Evolutionary conservation across 495 filamentous ascomycete species (phyloP).

Genomic region (Friedmanniomyces simplex): DNA sequence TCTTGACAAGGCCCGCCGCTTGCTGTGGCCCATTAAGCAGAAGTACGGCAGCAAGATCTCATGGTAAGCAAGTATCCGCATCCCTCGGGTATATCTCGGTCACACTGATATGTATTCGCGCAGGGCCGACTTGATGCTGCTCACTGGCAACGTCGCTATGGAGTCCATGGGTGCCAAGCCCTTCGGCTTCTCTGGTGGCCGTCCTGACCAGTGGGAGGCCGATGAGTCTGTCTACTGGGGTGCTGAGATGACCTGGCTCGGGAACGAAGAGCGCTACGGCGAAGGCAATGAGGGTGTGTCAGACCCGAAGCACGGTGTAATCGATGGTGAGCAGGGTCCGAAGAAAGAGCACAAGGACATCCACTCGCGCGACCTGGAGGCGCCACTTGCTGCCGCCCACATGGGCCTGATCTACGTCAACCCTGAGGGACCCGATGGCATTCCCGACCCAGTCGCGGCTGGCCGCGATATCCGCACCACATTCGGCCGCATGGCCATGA

Average conservation of each 20-base stretch:
- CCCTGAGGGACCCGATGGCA: slow-evolving; percentile 62
- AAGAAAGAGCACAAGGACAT: slow-evolving; percentile 41
- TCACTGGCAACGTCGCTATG: slow-evolving; percentile 63
- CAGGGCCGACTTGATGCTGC: slow-evolving; percentile 53
- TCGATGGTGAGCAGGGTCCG: slow-evolving; percentile 38
- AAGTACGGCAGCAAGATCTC: slow-evolving; percentile 75
- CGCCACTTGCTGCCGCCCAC: slow-evolving; percentile 52
- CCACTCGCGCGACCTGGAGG: slow-evolving; percentile 50
- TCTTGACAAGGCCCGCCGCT: slow-evolving; percentile 66
- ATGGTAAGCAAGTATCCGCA: slow-evolving; percentile 28
- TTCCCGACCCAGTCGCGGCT: slow-evolving; percentile 55
- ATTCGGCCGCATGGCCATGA: slow-evolving; percentile 68
- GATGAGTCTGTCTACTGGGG: slow-evolving; percentile 69
- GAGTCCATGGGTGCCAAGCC: slow-evolving; percentile 67
- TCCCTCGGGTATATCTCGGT: no score
- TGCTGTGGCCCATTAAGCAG: slow-evolving; percentile 70
- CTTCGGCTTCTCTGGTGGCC: slow-evolving; percentile 61
- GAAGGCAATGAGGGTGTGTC: slow-evolving; percentile 37
- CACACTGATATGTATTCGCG: not conserved
- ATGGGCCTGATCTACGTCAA: slow-evolving; percentile 74
- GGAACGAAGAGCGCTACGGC: slow-evolving; percentile 55
- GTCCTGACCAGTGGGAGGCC: slow-evolving; percentile 57
- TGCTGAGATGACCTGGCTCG: slow-evolving; percentile 58
- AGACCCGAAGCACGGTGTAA: slow-evolving; percentile 31
- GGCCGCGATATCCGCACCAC: slow-evolving; percentile 59